A percentile compares a stretch with the other conserved stretches of the same genome.
Conservation (phyloP, 1,139 yeast species). For the Lodderomyces metapsilosis region DNA sequence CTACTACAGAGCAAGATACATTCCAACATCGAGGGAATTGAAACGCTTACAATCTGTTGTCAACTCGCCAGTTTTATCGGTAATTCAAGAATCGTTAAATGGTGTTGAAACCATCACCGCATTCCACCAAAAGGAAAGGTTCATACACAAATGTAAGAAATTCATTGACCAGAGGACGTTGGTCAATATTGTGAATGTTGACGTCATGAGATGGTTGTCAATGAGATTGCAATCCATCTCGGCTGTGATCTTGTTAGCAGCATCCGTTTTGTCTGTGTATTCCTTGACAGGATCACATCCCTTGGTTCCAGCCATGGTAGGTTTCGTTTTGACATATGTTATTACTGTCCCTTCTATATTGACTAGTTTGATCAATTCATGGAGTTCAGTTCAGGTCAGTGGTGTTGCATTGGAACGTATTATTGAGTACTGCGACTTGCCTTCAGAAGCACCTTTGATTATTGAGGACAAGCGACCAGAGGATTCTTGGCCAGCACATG, state of each 20-base stretch:
- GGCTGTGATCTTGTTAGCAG: constrained; percentile 42
- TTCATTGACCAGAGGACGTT: constrained; percentile 29
- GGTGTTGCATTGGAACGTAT: constrained; percentile 84
- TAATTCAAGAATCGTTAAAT: constrained; percentile 69
- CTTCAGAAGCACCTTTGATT: constrained; percentile 40
- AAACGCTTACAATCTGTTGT: constrained; percentile 42
- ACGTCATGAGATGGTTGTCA: constrained; percentile 73
- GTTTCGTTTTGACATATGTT: constrained; percentile 64
- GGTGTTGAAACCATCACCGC: constrained; percentile 74
- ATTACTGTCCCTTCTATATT: constrained; percentile 48
- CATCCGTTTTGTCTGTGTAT: constrained; percentile 52
- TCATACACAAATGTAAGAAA: constrained; percentile 27
- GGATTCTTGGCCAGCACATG: constrained; percentile 43
- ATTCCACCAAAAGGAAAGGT: constrained; percentile 49
- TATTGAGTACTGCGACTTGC: constrained; percentile 58
- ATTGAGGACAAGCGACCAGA: constrained; percentile 57
- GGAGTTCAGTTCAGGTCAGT: constrained; percentile 73
- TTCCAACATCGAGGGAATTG: constrained; percentile 36
- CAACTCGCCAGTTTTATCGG: constrained; percentile 46
- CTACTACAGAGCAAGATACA: constrained; percentile 46
- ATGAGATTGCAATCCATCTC: constrained; percentile 60
- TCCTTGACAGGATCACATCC: constrained; percentile 18
- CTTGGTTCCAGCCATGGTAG: constrained; percentile 64
- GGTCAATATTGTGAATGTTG: constrained; percentile 50
- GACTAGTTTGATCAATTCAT: constrained; percentile 47